Percentiles rank a stretch among this genome's conserved stretches.
Conservation (phyloP, 805 yeast genomes). For the Torulaspora indica region DNA sequence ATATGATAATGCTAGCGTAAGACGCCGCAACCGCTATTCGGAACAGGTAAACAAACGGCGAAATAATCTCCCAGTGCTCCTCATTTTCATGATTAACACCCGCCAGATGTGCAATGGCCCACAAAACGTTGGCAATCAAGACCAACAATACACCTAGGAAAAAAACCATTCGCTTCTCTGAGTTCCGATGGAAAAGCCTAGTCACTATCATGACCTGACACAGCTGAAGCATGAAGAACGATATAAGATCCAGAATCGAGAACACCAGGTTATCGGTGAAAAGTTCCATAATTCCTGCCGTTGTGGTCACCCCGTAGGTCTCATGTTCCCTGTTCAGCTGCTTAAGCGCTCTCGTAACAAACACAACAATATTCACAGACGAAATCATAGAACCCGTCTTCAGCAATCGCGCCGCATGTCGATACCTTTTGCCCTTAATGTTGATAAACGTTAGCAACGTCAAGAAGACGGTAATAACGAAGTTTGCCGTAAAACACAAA, state of each 20-base stretch:
- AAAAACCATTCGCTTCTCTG: constrained; percentile 61
- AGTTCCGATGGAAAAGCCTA: constrained; percentile 60
- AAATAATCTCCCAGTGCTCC: constrained; percentile 50
- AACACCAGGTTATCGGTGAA: constrained; percentile 45
- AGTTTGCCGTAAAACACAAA: constrained; percentile 57
- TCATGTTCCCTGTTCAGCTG: constrained; percentile 46
- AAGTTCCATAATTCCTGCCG: constrained; percentile 27
- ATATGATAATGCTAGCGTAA: constrained; percentile 59
- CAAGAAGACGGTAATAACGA: constrained; percentile 58
- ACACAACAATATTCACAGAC: constrained; percentile 49
- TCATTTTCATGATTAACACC: constrained; percentile 13
- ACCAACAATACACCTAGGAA: constrained; percentile 53
- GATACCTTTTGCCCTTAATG: constrained; percentile 57
- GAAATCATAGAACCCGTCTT: constrained; percentile 47
- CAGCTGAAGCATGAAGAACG: constrained; percentile 53
- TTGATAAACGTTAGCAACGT: constrained; percentile 62
- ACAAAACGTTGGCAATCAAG: constrained; percentile 54
- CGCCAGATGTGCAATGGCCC: constrained; percentile 53
- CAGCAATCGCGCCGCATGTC: constrained; percentile 30
- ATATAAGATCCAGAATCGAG: constrained; percentile 53
- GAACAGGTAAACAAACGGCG: constrained; percentile 69
- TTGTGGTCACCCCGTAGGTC: constrained; percentile 33
- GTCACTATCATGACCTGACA: constrained; percentile 69
- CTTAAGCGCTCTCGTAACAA: constrained; percentile 46
- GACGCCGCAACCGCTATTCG: constrained; percentile 66